Base-by-base conservation (phyloP, 148 eudicot genomes). In the Limonium bicolor region DNA sequence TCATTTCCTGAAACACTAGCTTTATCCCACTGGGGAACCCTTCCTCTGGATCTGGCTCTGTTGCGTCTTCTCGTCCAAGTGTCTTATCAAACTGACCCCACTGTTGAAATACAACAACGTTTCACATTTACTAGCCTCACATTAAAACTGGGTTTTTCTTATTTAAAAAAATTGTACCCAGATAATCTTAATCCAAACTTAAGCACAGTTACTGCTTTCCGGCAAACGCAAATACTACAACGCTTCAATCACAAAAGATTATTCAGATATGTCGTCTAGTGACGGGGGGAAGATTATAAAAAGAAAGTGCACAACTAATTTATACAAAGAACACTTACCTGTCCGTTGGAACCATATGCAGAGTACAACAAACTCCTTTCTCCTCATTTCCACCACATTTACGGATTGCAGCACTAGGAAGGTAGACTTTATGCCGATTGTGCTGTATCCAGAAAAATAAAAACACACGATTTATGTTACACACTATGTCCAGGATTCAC, bases 311-410 rank as follows among this genome's bases (percentile, higher is more conserved):
- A 20, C 39, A 46, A n/a, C n/a, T n/a, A n/a, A n/a, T n/a, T n/a
- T 11, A 32, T 41, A 36, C 20, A 36, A 26, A 20, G 24, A 30
- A 43, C 20, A 65, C 72, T 23, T 40, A 90, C 99, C 87, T 90
- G 99, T 23, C 95, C 95, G 65, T 24, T 71, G 27, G 99, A 90
- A 42, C 99, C 99, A 67, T 81, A 90, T 20, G 95, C 95, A 31
- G 69, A 46, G 61, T 90, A 90, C 18, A 85, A 53, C 44, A 73
- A 41, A 30, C n/a, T 52, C 39, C 95, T 58, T 90, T 90, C 66
- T 90, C 99, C 61, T 68, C 94, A 65, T 90, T 84, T 22, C 95
- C 95, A 48, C 99, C 99, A 69, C 99, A 92, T 64, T 92, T 92
- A 25, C 86, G 79, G 45, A 85, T 78, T 3, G 99, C 99, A 46